Evolutionary conservation across 2,329 filamentous ascomycete genomes (phyloP).

Genomic region (Fonsecaea nubica): DNA sequence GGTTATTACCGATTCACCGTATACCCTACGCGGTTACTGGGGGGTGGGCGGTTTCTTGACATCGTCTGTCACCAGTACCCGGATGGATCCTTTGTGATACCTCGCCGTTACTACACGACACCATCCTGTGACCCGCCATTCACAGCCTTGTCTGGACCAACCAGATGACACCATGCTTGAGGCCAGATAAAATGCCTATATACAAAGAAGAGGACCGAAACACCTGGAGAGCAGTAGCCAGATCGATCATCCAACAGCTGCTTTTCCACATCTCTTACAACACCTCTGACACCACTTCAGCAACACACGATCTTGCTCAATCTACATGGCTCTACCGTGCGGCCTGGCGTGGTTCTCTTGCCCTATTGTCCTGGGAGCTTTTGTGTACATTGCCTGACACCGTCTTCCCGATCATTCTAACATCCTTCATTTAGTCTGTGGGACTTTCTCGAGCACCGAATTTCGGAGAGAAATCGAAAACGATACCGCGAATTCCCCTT

Average conservation of each 20-base stretch:
- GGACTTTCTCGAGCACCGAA: constrained; percentile 13
- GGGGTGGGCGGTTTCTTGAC: neutral
- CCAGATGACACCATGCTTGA: neutral
- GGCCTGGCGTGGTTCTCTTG: neutral
- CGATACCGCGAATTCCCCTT: constrained; percentile 14
- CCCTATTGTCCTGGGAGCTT: neutral
- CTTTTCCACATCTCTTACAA: neutral
- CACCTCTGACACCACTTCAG: neutral
- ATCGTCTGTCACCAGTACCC: neutral
- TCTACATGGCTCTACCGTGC: neutral
- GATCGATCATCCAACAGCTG: neutral
- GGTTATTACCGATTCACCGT: neutral
- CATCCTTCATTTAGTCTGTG: neutral
- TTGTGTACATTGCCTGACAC: neutral
- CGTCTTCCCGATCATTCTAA: neutral
- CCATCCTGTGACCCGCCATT: neutral
- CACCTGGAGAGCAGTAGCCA: neutral
- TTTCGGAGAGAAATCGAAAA: constrained; percentile 1
- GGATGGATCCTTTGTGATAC: neutral
- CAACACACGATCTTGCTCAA: neutral
- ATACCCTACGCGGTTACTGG: neutral
- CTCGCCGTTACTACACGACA: neutral
- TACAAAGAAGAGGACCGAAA: neutral
- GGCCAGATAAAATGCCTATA: neutral
- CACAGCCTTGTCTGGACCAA: neutral